Conservation (phyloP, 2,329 filamentous ascomycete species). For the Moelleriella libera region DNA sequence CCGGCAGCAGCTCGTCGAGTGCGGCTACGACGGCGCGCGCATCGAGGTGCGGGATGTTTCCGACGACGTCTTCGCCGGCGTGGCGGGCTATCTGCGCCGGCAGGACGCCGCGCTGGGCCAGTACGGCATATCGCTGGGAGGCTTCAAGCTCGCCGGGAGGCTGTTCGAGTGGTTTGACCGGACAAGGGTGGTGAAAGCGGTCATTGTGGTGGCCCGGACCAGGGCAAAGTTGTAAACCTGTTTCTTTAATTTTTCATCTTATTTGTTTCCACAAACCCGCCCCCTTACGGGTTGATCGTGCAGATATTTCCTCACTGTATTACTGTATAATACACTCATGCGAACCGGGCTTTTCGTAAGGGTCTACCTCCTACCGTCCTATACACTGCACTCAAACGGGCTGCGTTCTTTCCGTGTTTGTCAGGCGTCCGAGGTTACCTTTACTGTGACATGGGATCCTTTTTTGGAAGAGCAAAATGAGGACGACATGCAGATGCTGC, state of each 20-base stretch:
- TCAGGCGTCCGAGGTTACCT: too few species aligned
- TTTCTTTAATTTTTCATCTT: background rate
- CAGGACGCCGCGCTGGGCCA: slow-evolving; percentile 15
- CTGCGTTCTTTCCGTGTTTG: too few species aligned
- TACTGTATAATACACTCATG: too few species aligned
- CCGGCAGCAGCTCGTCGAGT: slow-evolving; percentile 24
- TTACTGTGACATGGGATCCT: too few species aligned
- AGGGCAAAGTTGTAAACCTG: background rate
- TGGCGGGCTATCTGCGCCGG: slow-evolving; percentile 26
- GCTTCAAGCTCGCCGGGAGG: slow-evolving; percentile 20
- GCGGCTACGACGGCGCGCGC: slow-evolving; percentile 27
- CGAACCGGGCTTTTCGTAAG: too few species aligned
- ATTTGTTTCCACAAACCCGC: too few species aligned
- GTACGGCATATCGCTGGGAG: slow-evolving; percentile 10
- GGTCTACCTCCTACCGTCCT: too few species aligned
- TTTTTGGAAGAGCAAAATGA: too few species aligned
- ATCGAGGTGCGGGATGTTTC: slow-evolving; percentile 37
- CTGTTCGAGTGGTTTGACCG: slow-evolving; percentile 24
- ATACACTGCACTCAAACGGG: too few species aligned
- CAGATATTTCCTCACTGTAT: too few species aligned
- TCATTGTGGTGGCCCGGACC: slow-evolving; percentile 17
- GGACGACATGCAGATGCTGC: too few species aligned
- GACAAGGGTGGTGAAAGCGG: slow-evolving; percentile 18
- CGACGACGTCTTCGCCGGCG: slow-evolving; percentile 33
- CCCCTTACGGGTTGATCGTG: too few species aligned